Evolutionary conservation across 352 stramenopile genomes (phyloP), one percentile per base, ranked within the genome.

Genomic region (Phytopythium delawarense): DNA sequence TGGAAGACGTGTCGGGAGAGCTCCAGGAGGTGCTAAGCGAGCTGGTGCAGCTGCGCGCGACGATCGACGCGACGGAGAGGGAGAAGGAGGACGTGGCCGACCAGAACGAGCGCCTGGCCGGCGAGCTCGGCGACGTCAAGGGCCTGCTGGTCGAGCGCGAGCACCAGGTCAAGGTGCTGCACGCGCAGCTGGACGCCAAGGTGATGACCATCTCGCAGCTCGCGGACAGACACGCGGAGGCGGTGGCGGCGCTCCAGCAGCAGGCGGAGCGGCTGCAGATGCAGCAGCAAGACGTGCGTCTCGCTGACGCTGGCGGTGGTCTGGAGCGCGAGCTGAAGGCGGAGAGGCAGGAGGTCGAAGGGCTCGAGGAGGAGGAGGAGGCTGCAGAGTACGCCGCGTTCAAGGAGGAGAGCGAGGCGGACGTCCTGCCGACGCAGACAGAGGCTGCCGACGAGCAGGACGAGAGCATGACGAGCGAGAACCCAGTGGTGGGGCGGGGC

Each of bases 161-260:
- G 16, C 63, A 80, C 23, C 64, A 72, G 25, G 63, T 66, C 2
- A 79, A 85, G 59, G 71, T 85, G 13, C 57, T 81, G 18, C 70
- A 79, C 32, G 73, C 76, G 23, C 67, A 75, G 9, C 61, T 88
- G 23, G 75, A 87, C 63, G 64, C 65, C 15, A 78, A 84, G 56
- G 21, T 79, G 12, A 68, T 75, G 63, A 82, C 52, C 37, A 86
- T 71, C 67, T 79, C 61, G 57, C 75, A 69, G 56, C 71, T 78
- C 59, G 64, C 72, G 23, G 66, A 59, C 8, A 72, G 71, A 21
- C 52, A 74, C 40, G 67, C 48, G 7, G 57, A n/a, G 5, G 70
- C 84, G 25, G 59, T 76, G 30, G 63, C 65, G 48, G 37, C 62
- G 44, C 54, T 88, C 6, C 63, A 77, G 23, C 62, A 74, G 42